These are phyloP conservation scores for Penicillium sp. DNA, from an alignment of 2,329 filamentous ascomycete species.

Conservation along the genomic window DNA sequence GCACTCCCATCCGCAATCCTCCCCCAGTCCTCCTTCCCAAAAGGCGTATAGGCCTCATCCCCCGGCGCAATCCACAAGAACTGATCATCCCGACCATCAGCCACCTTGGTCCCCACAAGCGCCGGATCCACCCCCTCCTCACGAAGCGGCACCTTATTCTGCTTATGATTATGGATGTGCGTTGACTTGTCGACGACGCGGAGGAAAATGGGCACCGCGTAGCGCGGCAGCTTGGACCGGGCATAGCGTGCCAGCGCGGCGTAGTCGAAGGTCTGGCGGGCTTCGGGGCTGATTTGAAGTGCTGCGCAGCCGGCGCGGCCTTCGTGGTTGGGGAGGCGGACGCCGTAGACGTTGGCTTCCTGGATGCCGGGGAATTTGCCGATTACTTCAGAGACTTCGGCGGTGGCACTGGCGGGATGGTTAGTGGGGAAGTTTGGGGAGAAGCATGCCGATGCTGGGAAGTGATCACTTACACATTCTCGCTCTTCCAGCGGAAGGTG, in stretches of 20 bases:
- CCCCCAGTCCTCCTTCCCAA: conserved; percentile 62
- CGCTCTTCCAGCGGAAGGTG: conserved; percentile 74
- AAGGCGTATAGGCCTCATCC: conserved; percentile 59
- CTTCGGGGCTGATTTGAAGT: conserved; percentile 56
- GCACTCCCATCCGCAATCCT: conserved; percentile 48
- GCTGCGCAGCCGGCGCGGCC: conserved; percentile 67
- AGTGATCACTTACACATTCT: conserved; percentile 57
- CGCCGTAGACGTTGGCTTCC: conserved; percentile 72
- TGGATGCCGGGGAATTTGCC: conserved; percentile 60
- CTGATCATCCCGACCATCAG: conserved; percentile 47
- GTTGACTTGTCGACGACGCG: conserved; percentile 56
- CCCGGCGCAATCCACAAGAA: conserved; percentile 55
- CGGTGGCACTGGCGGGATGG: conserved; percentile 47
- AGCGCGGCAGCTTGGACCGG: conserved; percentile 64
- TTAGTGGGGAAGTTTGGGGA: neutral
- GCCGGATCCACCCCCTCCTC: conserved; percentile 66
- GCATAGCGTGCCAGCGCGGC: conserved; percentile 61
- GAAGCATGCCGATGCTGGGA: too few relatives aligned
- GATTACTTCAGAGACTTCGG: conserved; percentile 67
- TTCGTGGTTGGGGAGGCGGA: conserved; percentile 66
- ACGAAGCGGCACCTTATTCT: conserved; percentile 72
- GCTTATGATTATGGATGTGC: conserved; percentile 70
- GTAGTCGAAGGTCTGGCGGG: conserved; percentile 59
- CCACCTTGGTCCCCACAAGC: conserved; percentile 48
- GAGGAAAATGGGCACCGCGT: conserved; percentile 75